Percentiles rank a stretch among this genome's conserved stretches.
Conservation (phyloP, 2,329 filamentous ascomycete species). For the Sarocladium oryzae region DNA sequence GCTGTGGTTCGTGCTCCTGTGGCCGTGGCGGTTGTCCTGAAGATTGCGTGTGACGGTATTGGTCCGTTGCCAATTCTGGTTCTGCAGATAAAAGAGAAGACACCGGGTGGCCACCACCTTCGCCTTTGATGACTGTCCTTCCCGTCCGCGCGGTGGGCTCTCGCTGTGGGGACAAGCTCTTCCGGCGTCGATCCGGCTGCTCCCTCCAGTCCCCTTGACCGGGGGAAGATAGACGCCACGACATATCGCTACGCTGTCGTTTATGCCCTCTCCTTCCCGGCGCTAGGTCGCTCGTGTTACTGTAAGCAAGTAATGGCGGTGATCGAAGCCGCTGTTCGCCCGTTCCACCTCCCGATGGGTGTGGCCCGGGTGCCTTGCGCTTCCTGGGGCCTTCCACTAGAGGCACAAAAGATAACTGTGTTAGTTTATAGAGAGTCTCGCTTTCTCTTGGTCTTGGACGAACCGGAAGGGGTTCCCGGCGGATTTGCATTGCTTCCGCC, state of each 20-base stretch:
- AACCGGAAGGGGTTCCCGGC: constrained; percentile 69
- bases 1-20: neutral
- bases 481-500: constrained; percentile 51
- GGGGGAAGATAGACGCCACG: constrained; percentile 24
- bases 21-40: neutral
- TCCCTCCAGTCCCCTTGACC: constrained; percentile 16
- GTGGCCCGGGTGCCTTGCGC: constrained; percentile 61
- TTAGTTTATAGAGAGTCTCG: constrained; percentile 36
- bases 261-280: constrained; percentile 24
- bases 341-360: constrained; percentile 14
- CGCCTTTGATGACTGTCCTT: constrained; percentile 12
- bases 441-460: constrained; percentile 50
- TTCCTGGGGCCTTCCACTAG: constrained; percentile 75
- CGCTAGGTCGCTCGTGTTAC: constrained; percentile 13
- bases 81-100: constrained; percentile 21
- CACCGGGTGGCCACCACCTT: constrained; percentile 26
- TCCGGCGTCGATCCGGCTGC: constrained; percentile 16
- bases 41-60: neutral
- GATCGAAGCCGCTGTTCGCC: constrained; percentile 20
- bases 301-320: constrained; percentile 24
- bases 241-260: constrained; percentile 31
- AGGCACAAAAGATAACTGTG: constrained; percentile 30
- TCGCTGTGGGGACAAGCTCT: constrained; percentile 8
- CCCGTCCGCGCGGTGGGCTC: neutral
- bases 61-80: neutral